Percentiles rank a stretch among this genome's conserved stretches.
Evolutionary conservation across 495 filamentous ascomycete species (phyloP).

Genomic region (Aspergillus campestris): DNA sequence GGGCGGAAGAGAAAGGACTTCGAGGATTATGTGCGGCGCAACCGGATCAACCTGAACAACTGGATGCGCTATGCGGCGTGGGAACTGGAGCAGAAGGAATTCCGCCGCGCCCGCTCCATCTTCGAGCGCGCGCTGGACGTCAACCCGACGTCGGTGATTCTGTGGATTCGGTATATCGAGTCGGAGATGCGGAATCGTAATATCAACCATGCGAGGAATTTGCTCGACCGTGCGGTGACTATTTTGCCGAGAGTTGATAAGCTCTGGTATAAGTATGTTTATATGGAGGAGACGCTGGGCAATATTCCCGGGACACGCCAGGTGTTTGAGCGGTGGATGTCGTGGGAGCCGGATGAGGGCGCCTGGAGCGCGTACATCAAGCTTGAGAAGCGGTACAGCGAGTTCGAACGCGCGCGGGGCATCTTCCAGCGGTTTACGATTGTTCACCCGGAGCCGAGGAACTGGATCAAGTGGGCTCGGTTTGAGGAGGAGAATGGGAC

Average conservation of each 20-base stretch:
- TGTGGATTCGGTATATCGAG: constrained; percentile 88
- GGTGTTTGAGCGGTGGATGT: constrained; percentile 97
- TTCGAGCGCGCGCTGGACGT: constrained; percentile 96
- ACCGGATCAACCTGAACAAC: constrained; percentile 93
- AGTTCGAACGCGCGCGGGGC: constrained; percentile 73
- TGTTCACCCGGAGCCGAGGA: constrained; percentile 89
- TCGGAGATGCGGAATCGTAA: constrained; percentile 94
- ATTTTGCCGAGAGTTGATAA: constrained; percentile 87
- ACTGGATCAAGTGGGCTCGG: constrained; percentile 98
- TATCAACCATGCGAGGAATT: constrained; percentile 94
- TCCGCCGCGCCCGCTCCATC: constrained; percentile 86
- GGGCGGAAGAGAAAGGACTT: constrained; percentile 93
- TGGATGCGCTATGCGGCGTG: constrained; percentile 98
- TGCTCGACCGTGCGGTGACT: constrained; percentile 93
- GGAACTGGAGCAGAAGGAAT: constrained; percentile 98
- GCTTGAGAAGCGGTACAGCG: constrained; percentile 87
- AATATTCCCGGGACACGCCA: constrained; percentile 89
- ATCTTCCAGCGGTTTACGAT: constrained; percentile 89
- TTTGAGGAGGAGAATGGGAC: constrained; percentile 96
- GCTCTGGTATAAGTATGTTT: constrained; percentile 98
- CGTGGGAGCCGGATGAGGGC: constrained; percentile 92
- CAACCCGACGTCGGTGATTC: constrained; percentile 69
- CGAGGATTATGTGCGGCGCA: constrained; percentile 94
- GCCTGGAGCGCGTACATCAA: constrained; percentile 97
- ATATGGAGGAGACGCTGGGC: constrained; percentile 94